Percentiles rank a stretch among this genome's conserved stretches.
phyloP scores from a whole-genome alignment of 805 yeast genomes.

The Scheffersomyces stipitis region DNA sequence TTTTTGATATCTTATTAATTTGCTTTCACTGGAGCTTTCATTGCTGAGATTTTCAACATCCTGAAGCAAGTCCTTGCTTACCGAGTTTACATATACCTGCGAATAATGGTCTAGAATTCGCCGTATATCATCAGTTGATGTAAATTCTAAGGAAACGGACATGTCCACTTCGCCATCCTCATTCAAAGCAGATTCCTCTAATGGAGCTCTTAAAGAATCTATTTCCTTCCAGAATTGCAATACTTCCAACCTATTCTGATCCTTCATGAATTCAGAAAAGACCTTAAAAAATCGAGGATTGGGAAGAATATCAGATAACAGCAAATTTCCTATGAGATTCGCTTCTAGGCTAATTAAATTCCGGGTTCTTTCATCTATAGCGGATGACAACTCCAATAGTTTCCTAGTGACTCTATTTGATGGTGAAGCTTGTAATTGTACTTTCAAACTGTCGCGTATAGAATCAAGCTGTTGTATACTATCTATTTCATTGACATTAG shows the following conservation, averaged over 20 bases:
- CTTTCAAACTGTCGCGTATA: constrained; percentile 4
- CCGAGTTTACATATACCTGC: constrained; percentile 8
- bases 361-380: constrained; percentile 2
- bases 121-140: constrained; percentile 53
- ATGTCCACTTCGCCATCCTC: constrained; percentile 30
- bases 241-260: constrained; percentile 20
- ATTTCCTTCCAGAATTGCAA: constrained; percentile 68
- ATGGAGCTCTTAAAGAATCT: constrained; percentile 68
- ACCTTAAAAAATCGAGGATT: constrained; percentile 44
- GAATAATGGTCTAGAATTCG: constrained; percentile 49
- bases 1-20: constrained; percentile 35
- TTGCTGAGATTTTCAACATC: constrained; percentile 3
- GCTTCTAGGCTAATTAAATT: not conserved
- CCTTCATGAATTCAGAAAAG: constrained; percentile 21
- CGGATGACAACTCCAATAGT: constrained; percentile 4
- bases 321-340: constrained; percentile 13
- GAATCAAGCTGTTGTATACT: constrained; percentile 8
- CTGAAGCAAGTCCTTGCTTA: constrained; percentile 6
- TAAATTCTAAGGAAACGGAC: constrained; percentile 39
- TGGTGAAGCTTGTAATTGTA: constrained; percentile 6
- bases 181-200: constrained; percentile 48
- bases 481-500: constrained; percentile 1
- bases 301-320: constrained; percentile 45
- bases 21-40: constrained; percentile 1
- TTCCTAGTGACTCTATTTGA: constrained; percentile 6